A percentile compares a stretch with the other conserved stretches of the same genome.
Conservation (phyloP, 2,329 filamentous ascomycete species). For the Domatiomyces globalis region DNA sequence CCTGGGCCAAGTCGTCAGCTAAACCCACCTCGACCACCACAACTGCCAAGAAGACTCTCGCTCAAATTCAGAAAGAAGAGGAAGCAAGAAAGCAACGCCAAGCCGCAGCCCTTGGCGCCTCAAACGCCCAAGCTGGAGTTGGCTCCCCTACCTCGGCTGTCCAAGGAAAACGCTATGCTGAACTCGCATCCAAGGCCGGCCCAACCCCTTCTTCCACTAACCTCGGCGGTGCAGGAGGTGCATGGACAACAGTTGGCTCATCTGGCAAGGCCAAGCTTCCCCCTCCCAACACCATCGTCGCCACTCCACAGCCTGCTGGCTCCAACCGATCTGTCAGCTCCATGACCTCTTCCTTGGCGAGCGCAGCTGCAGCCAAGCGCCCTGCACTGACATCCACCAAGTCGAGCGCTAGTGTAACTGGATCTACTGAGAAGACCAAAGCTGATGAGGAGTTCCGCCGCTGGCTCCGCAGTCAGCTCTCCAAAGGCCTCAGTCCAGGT, state of each 20-base stretch:
- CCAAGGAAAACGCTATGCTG: conserved; percentile 77
- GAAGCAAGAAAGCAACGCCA: conserved; percentile 74
- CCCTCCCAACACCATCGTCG: conserved; percentile 41
- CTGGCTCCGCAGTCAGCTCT: conserved; percentile 71
- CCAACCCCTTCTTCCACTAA: conserved; percentile 30
- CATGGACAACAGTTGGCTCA: conserved; percentile 92
- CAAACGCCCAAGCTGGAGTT: conserved; percentile 34
- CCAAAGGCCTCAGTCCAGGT: conserved; percentile 54
- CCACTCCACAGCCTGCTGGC: conserved; percentile 31
- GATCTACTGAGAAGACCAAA: conserved; percentile 33
- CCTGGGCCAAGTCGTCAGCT: conserved; percentile 36
- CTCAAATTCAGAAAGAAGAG: conserved; percentile 94
- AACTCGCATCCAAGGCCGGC: conserved; percentile 68
- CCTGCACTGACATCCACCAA: conserved; percentile 39
- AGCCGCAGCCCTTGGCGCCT: conserved; percentile 34
- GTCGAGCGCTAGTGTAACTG: conserved; percentile 19
- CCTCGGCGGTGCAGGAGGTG: conserved; percentile 45
- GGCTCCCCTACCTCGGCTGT: conserved; percentile 31
- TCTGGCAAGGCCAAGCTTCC: conserved; percentile 80
- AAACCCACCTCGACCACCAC: conserved; percentile 27
- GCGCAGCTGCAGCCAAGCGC: conserved; percentile 36
- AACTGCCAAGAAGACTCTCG: conserved; percentile 68
- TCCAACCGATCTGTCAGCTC: conserved; percentile 31
- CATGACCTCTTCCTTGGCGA: conserved; percentile 21
- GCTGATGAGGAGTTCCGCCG: conserved; percentile 89